phyloP scores from a whole-genome alignment of 305 asterid species.

The Fraxinus greggii region DNA sequence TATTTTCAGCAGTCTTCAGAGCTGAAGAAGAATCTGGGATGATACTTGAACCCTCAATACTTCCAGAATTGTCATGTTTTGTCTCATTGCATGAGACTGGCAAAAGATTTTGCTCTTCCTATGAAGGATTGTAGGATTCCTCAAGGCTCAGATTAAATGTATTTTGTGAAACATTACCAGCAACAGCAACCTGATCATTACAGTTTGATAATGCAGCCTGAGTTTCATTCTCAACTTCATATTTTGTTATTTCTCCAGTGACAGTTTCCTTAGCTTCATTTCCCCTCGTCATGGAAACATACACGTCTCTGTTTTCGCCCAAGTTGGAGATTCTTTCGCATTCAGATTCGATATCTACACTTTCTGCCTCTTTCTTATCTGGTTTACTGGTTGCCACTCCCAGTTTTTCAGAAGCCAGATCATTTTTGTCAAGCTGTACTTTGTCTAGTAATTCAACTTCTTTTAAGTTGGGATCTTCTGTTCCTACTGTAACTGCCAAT shows the following conservation, averaged over 20 bases:
- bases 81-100: neutral
- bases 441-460: neutral
- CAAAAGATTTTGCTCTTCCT: neutral
- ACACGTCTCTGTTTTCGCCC: neutral
- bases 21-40: neutral
- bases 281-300: neutral
- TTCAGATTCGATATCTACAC: neutral
- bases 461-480: constrained; percentile 9
- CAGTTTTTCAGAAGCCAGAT: neutral
- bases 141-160: neutral
- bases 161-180: neutral
- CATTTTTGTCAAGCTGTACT: neutral
- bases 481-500: neutral
- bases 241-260: neutral
- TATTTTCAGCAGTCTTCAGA: neutral
- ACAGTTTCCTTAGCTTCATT: neutral
- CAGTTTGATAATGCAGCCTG: neutral
- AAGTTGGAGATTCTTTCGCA: neutral
- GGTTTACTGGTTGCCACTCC: neutral
- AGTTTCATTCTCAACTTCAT: neutral
- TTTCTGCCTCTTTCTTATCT: neutral
- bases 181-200: neutral
- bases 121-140: constrained; percentile 1
- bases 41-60: neutral
- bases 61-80: neutral